Evolutionary conservation across 371 early-diverging fungal species (phyloP).

Genomic region (Syncephalastrum monosporum): DNA sequence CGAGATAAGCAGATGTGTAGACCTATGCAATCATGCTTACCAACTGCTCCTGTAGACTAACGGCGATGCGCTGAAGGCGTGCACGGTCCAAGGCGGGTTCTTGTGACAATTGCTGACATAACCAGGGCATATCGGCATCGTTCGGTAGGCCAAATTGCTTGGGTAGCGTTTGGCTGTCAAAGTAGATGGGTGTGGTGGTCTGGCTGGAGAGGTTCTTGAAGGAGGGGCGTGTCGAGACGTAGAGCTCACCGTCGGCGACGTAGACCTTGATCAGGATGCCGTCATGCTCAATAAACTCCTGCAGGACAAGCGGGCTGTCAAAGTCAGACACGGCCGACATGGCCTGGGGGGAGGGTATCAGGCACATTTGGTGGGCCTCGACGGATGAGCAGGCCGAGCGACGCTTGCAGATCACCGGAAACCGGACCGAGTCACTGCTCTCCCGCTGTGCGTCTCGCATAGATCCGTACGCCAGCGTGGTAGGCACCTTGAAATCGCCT

Average conservation of each 20-base stretch:
- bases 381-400: slow-evolving; percentile 43
- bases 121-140: background rate
- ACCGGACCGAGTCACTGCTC: background rate
- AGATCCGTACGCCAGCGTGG: background rate
- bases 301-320: slow-evolving; percentile 40
- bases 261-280: slow-evolving; percentile 50
- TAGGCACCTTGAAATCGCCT: background rate
- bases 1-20: background rate
- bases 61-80: slow-evolving; percentile 33
- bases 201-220: slow-evolving; percentile 22
- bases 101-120: slow-evolving; percentile 11
- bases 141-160: slow-evolving; percentile 29
- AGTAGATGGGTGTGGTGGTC: slow-evolving; percentile 7
- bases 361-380: slow-evolving; percentile 46
- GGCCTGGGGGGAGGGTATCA: slow-evolving; percentile 29
- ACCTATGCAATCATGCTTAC: slow-evolving; percentile 19
- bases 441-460: background rate
- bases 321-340: slow-evolving; percentile 14
- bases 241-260: slow-evolving; percentile 39
- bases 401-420: slow-evolving; percentile 43
- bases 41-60: slow-evolving; percentile 29
- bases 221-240: slow-evolving; percentile 40
- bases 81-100: slow-evolving; percentile 25
- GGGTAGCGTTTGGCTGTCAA: slow-evolving; percentile 50
- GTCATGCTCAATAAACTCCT: slow-evolving; percentile 50